phyloP scores from a whole-genome alignment of 371 early-diverging fungal genomes.

The Mortierella sp. region DNA sequence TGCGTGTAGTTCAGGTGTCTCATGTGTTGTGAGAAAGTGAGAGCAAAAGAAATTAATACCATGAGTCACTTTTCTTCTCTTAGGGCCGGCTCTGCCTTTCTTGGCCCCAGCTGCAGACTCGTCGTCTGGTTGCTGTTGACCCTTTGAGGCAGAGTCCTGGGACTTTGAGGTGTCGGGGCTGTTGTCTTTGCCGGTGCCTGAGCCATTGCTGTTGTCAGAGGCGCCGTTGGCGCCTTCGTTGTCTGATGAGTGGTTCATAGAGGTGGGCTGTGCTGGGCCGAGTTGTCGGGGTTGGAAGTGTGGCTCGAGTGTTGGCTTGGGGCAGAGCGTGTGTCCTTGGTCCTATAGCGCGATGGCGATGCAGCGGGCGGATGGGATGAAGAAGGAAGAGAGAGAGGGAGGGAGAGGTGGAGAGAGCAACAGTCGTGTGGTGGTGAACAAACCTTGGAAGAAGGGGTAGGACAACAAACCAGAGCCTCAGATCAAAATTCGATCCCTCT shows the following conservation, averaged over 20 bases:
- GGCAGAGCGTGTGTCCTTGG: no score
- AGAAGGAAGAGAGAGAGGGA: neutral
- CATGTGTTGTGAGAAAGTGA: no score
- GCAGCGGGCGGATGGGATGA: neutral
- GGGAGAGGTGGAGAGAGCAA: no score
- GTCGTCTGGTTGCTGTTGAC: slow-evolving; percentile 44
- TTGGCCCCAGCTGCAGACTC: slow-evolving; percentile 59
- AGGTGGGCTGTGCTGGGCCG: neutral
- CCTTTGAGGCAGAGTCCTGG: slow-evolving; percentile 19
- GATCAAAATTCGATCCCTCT: no score
- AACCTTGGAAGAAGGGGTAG: no score
- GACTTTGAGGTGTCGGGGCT: neutral
- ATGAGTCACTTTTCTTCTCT: slow-evolving; percentile 79
- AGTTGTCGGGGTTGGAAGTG: neutral
- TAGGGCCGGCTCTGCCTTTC: slow-evolving; percentile 74
- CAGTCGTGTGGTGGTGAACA: no score
- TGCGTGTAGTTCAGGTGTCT: no score
- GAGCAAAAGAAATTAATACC: slow-evolving; percentile 53
- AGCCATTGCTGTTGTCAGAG: slow-evolving; percentile 4
- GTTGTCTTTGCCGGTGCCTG: slow-evolving; percentile 3
- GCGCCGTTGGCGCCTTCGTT: slow-evolving; percentile 8
- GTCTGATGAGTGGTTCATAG: slow-evolving; percentile 31
- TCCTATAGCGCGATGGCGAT: neutral
- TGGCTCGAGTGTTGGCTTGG: no score
- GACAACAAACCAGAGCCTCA: no score